These are phyloP conservation scores for Didymella exigua DNA, from an alignment of 2,329 filamentous ascomycete genomes.

Conservation along the genomic window DNA sequence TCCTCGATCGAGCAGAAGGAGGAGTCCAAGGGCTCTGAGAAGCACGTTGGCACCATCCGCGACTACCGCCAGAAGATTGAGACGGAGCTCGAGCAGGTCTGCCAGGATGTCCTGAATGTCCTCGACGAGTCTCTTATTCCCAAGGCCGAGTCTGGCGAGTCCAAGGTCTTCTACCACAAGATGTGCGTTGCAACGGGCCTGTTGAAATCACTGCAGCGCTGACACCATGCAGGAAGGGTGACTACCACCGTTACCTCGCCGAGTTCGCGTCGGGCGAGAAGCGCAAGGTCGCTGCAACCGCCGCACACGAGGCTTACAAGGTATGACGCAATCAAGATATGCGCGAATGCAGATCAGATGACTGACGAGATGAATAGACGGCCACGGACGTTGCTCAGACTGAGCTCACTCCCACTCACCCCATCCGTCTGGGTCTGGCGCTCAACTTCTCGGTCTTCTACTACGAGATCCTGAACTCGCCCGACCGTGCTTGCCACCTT, in stretches of 20 bases:
- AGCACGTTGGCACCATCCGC: constrained; percentile 91
- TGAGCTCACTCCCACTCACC: constrained; percentile 95
- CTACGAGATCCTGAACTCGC: constrained; percentile 99
- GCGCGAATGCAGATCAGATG: constrained; percentile 19
- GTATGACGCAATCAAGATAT: constrained; percentile 58
- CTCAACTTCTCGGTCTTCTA: constrained; percentile 99
- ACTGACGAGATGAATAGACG: constrained; percentile 63
- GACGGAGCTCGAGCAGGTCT: constrained; percentile 94
- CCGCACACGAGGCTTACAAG: constrained; percentile 97
- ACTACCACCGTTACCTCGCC: constrained; percentile 94
- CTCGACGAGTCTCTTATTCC: constrained; percentile 92
- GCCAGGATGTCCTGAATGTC: constrained; percentile 95
- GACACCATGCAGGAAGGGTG: constrained; percentile 76
- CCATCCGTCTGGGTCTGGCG: constrained; percentile 94
- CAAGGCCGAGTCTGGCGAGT: constrained; percentile 95
- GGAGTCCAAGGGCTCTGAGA: constrained; percentile 96
- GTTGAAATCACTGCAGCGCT: constrained; percentile 17
- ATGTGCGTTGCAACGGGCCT: constrained; percentile 69
- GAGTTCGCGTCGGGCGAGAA: constrained; percentile 93
- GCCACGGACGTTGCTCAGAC: constrained; percentile 98
- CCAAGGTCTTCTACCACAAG: constrained; percentile 99
- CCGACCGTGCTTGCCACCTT: constrained; percentile 95
- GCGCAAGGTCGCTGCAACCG: constrained; percentile 85
- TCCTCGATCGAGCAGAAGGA: constrained; percentile 99
- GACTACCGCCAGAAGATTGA: constrained; percentile 99